Base-by-base conservation (phyloP, 768 basidiomycete genomes). In the Pilatotrama ljubarskyi region DNA sequence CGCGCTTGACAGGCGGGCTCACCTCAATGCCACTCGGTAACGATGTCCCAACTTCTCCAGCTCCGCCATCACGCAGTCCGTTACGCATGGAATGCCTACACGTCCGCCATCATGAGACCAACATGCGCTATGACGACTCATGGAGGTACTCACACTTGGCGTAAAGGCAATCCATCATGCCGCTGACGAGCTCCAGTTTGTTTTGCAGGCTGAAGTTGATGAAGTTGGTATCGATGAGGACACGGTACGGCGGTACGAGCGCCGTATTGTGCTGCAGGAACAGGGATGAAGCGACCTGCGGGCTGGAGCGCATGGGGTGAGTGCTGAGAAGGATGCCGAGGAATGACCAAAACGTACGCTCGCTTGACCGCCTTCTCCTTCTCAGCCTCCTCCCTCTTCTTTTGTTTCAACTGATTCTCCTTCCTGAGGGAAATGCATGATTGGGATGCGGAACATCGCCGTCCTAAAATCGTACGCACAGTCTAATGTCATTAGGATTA, bases 101-200 rank as follows among this genome's bases (percentile, higher is more conserved):
- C 20, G 15, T 14, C 36, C 29, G 36, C 35, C 49, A 32, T 62
- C 61, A 62, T 57, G 55, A 55, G 66, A 37, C 41, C 24, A 43
- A 54, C 17, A 51, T 24, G 25, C 14, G 64, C 38, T 65, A 51
- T 38, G 37, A 26, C 5, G 18, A 11, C 15, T 40, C 5, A 32
- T 22, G 35, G 51, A 29, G 56, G 40, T 36, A 73, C 84, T 57
- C 65, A 96, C 96, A 98, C 78, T 99, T 98, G 13, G 97, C 97
- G 74, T 93, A 97, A 15, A 98, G 79, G 69, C 94, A 96, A 70
- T 99, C 97, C 97, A 99, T 98, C 97, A 99, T 98, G n/a, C 92
- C 95, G 68, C 88, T 86, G 20, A 98, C 80, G 55, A 98, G 82
- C 73, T 99, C 97, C 64, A 99, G 77, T 74, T 98, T 97, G 75